phyloP scores from a whole-genome alignment of 1,284 basidiomycete genomes.

The Fomitopsis pinicola region DNA sequence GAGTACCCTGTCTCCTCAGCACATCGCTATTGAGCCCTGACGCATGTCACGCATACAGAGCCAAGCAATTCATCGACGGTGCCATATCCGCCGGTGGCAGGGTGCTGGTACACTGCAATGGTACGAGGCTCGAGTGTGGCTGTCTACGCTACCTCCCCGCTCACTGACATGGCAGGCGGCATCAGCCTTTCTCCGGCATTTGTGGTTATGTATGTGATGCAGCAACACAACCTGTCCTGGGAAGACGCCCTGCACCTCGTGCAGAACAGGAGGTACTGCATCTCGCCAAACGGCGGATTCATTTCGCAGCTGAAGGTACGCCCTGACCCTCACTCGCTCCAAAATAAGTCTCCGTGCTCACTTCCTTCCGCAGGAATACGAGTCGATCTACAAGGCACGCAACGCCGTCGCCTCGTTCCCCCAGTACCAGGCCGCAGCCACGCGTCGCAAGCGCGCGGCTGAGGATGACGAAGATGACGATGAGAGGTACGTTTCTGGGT shows the following conservation, averaged over 20 bases:
- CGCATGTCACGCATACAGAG: slow-evolving; percentile 38
- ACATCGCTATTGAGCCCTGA: background rate
- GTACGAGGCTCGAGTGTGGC: slow-evolving; percentile 36
- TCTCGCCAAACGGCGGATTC: slow-evolving; percentile 85
- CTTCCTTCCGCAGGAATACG: slow-evolving; percentile 63
- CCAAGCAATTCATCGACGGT: slow-evolving; percentile 74
- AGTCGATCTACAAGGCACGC: slow-evolving; percentile 80
- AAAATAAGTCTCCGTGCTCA: background rate
- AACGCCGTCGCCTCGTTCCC: slow-evolving; percentile 61
- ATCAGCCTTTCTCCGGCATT: slow-evolving; percentile 86
- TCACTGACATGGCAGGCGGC: slow-evolving; percentile 51
- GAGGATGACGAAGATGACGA: slow-evolving; percentile 63
- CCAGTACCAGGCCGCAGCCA: slow-evolving; percentile 33
- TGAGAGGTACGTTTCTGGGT: slow-evolving; percentile 33
- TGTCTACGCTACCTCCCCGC: background rate
- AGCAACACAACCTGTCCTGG: slow-evolving; percentile 74
- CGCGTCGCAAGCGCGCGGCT: slow-evolving; percentile 62
- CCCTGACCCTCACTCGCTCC: slow-evolving; percentile 13
- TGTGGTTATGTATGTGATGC: slow-evolving; percentile 92
- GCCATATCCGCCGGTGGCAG: slow-evolving; percentile 67
- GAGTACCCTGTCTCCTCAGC: slow-evolving; percentile 19
- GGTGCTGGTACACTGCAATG: slow-evolving; percentile 90
- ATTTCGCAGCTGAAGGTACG: slow-evolving; percentile 80
- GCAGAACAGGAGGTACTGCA: slow-evolving; percentile 87
- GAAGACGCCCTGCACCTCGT: slow-evolving; percentile 82